Evolutionary conservation across 1,139 yeast genomes (phyloP).

Genomic region (Candida tunisiensis): DNA sequence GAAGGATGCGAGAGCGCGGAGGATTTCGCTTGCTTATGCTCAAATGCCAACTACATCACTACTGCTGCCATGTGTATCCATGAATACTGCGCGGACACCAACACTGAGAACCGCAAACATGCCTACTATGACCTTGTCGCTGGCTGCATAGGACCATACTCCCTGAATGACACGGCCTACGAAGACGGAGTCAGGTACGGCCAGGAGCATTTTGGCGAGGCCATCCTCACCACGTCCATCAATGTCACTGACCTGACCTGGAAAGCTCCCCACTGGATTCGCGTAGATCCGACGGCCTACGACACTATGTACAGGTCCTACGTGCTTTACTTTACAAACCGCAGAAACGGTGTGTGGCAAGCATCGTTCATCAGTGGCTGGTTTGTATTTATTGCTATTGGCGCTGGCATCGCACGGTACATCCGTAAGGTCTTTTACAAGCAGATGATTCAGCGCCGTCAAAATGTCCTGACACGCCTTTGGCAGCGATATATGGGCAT

Average conservation of each 20-base stretch:
- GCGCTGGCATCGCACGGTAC: constrained; percentile 6
- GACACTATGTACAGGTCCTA: constrained; percentile 5
- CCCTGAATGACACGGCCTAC: too few relatives aligned
- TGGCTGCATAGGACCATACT: constrained; percentile 15
- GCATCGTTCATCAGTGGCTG: constrained; percentile 17
- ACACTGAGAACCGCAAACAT: too few relatives aligned
- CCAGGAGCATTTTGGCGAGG: too few relatives aligned
- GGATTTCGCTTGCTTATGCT: constrained; percentile 16
- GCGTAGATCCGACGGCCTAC: constrained; percentile 5
- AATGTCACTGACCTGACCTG: constrained; percentile 2
- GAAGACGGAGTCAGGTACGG: too few relatives aligned
- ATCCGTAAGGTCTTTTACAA: too few relatives aligned
- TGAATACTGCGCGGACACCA: constrained; percentile 16
- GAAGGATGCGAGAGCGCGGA: constrained; percentile 13
- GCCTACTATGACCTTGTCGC: constrained; percentile 7
- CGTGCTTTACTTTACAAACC: constrained; percentile 12
- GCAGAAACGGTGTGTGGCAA: constrained; percentile 16
- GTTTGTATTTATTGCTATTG: constrained; percentile 19
- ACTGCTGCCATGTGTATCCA: constrained; percentile 15
- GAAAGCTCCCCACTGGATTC: too few relatives aligned
- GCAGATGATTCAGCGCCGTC: constrained; percentile 10
- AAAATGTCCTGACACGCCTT: constrained; percentile 7
- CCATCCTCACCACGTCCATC: constrained; percentile 5
- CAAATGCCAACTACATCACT: constrained; percentile 12
- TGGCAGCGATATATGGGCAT: constrained; percentile 12